Evolutionary conservation across 768 basidiomycete genomes (phyloP), one percentile per base, ranked within the genome.

Genomic region (Auricularia auricula-judae): DNA sequence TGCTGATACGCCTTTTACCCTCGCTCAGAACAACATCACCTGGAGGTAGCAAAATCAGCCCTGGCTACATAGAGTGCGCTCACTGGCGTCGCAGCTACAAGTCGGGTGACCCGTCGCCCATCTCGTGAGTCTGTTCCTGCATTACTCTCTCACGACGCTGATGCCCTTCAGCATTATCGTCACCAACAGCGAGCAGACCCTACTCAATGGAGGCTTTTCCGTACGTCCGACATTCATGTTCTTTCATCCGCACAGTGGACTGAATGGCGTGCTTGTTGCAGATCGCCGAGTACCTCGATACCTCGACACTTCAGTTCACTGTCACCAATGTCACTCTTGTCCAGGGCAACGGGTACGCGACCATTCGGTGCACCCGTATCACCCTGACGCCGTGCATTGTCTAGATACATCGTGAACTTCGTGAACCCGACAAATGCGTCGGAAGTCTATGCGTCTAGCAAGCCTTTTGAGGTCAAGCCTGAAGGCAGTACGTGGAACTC

Each of bases 401-500:
- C 8, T 23, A 59, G 56, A 7, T 79, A 77, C 68, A 65, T 67
- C 61, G 74, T 79, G 59, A 68, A 70, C 63, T 78, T 79, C 65
- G 70, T 76, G 54, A 76, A 74, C 68, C 68, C 73, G 18, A 58
- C 62, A 23, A 76, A 79, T 68, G 5, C n/a, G 18, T 67, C 68
- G 23, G 67, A 90, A 85, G 65, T 89, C 63, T 88, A 79, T 66
- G 84, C 85, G 12, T 70, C 72, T 43, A 83, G 86, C 34, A 59
- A 78, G 64, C 71, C 74, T 3, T 91, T 91, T 72, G 82, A 84
- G 71, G 79, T 91, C 73, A 83, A 85, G 71, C 70, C 85, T 4
- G 66, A 75, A 36, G 84, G 84, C 61, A 77, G 86, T 42, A 7
- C 76, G 12, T 88, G 8, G 11, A 54, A 14, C 11, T 51, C 10